Conservation (phyloP, 768 basidiomycete species). For the Phaeolepiota aurea region DNA sequence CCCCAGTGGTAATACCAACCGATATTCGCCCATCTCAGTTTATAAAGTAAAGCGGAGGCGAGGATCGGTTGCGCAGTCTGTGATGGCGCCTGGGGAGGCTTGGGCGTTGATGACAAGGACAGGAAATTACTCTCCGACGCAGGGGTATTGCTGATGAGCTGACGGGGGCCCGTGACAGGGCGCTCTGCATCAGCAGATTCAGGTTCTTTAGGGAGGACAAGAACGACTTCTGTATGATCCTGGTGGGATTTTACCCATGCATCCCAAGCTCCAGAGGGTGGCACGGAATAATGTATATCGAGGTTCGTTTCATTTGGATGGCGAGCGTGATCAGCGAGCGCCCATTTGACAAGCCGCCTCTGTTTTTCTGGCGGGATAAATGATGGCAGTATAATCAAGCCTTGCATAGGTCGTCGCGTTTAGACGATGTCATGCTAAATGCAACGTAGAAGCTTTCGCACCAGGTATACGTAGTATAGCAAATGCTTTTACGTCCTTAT, state of each 20-base stretch:
- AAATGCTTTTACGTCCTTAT: slow-evolving; percentile 26
- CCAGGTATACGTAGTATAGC: slow-evolving; percentile 49
- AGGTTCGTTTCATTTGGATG: slow-evolving; percentile 86
- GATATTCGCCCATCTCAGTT: slow-evolving; percentile 92
- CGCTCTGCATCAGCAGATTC: slow-evolving; percentile 11
- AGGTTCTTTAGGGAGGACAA: slow-evolving; percentile 39
- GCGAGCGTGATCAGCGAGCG: slow-evolving; percentile 67
- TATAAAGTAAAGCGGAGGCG: slow-evolving; percentile 54
- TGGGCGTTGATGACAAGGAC: slow-evolving; percentile 43
- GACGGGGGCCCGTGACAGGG: slow-evolving; percentile 43
- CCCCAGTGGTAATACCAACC: slow-evolving; percentile 98
- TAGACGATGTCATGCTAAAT: not conserved
- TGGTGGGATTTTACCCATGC: slow-evolving; percentile 29
- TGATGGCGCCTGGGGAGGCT: slow-evolving; percentile 61
- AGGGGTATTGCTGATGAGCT: slow-evolving; percentile 66
- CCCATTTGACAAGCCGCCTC: slow-evolving; percentile 59
- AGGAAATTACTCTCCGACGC: slow-evolving; percentile 49
- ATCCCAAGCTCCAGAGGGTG: slow-evolving; percentile 73
- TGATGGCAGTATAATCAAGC: slow-evolving; percentile 76
- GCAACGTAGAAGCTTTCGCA: slow-evolving; percentile 17
- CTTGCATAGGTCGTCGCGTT: slow-evolving; percentile 25
- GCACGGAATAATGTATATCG: slow-evolving; percentile 78
- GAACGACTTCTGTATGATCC: slow-evolving; percentile 20
- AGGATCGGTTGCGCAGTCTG: slow-evolving; percentile 39
- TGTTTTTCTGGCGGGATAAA: slow-evolving; percentile 62